These are phyloP conservation scores for Cutaneotrichosporon sp. DNA, from an alignment of 1,284 basidiomycete genomes.

Conservation along the genomic window DNA sequence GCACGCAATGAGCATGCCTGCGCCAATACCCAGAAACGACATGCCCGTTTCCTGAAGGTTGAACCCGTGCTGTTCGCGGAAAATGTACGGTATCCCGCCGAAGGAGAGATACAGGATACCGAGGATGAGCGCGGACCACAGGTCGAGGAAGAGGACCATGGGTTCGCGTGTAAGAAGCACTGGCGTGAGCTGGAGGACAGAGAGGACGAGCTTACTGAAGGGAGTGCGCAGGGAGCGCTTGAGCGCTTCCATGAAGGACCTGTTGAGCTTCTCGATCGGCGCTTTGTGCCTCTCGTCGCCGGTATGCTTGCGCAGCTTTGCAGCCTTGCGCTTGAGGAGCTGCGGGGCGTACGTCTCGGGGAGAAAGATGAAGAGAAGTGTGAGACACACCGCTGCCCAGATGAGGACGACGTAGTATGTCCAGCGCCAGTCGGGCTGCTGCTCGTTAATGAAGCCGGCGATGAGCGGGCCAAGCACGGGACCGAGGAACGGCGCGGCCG, in stretches of 20 bases:
- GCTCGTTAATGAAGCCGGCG: constrained; percentile 54
- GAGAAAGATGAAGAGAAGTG: constrained; percentile 52
- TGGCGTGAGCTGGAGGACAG: constrained; percentile 36
- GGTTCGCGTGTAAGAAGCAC: constrained; percentile 64
- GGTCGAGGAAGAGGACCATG: constrained; percentile 67
- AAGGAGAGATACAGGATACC: constrained; percentile 72
- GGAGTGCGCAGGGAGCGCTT: constrained; percentile 59
- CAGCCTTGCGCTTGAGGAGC: constrained; percentile 57
- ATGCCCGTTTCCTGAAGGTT: constrained; percentile 59
- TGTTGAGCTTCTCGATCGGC: constrained; percentile 54
- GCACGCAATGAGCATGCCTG: constrained; percentile 60
- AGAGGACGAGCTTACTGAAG: constrained; percentile 57
- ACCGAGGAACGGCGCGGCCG: constrained; percentile 65
- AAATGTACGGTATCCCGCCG: constrained; percentile 61
- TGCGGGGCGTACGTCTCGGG: constrained; percentile 71
- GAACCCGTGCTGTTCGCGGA: constrained; percentile 59
- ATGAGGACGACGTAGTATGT: constrained; percentile 65
- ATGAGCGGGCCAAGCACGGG: constrained; percentile 57
- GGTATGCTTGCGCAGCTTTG: constrained; percentile 52
- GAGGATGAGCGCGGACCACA: constrained; percentile 61
- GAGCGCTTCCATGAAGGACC: constrained; percentile 53
- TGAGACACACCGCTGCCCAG: constrained; percentile 47
- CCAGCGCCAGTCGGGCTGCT: constrained; percentile 65
- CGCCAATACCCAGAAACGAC: constrained; percentile 64
- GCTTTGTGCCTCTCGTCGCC: constrained; percentile 56